Conservation (phyloP, 768 basidiomycete genomes). For the Naganishia antarctica region DNA sequence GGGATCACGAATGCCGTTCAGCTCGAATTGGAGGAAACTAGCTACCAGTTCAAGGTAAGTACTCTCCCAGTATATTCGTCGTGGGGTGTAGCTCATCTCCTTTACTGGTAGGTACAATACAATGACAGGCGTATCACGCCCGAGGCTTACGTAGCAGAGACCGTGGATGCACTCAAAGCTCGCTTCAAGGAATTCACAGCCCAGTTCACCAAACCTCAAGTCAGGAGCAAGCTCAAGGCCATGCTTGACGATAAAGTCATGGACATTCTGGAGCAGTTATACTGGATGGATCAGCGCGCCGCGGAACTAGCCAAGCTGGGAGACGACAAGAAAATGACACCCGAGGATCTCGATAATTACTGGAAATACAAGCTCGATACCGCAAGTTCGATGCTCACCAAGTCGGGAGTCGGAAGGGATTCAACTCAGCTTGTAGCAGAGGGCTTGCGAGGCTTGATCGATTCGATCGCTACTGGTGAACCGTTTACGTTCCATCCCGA, state of each 20-base stretch:
- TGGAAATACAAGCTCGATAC: slow-evolving; percentile 97
- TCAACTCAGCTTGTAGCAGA: slow-evolving; percentile 92
- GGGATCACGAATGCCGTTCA: slow-evolving; percentile 96
- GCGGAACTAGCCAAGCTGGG: slow-evolving; percentile 68
- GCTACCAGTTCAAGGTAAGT: slow-evolving; percentile 99
- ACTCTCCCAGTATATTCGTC: slow-evolving; percentile 41
- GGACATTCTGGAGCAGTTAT: slow-evolving; percentile 93
- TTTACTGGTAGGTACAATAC: slow-evolving; percentile 44
- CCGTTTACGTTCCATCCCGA: slow-evolving; percentile 87
- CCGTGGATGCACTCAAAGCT: slow-evolving; percentile 81
- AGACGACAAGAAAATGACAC: slow-evolving; percentile 63
- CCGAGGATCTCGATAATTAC: slow-evolving; percentile 74
- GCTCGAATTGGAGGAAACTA: slow-evolving; percentile 91
- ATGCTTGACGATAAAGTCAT: slow-evolving; percentile 96
- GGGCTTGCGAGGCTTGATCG: slow-evolving; percentile 80
- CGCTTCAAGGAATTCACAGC: slow-evolving; percentile 79
- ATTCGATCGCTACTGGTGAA: slow-evolving; percentile 78
- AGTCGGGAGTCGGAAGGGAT: slow-evolving; percentile 90
- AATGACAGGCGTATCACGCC: slow-evolving; percentile 91
- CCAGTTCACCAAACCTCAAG: slow-evolving; percentile 81
- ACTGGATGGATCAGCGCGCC: slow-evolving; percentile 88
- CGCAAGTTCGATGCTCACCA: slow-evolving; percentile 84
- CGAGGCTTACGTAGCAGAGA: slow-evolving; percentile 96
- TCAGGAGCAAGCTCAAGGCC: slow-evolving; percentile 78
- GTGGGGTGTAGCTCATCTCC: background rate